Evolutionary conservation across 2,329 filamentous ascomycete genomes (phyloP), one percentile per base, ranked within the genome.

Genomic region (Epichloe uncinata): DNA sequence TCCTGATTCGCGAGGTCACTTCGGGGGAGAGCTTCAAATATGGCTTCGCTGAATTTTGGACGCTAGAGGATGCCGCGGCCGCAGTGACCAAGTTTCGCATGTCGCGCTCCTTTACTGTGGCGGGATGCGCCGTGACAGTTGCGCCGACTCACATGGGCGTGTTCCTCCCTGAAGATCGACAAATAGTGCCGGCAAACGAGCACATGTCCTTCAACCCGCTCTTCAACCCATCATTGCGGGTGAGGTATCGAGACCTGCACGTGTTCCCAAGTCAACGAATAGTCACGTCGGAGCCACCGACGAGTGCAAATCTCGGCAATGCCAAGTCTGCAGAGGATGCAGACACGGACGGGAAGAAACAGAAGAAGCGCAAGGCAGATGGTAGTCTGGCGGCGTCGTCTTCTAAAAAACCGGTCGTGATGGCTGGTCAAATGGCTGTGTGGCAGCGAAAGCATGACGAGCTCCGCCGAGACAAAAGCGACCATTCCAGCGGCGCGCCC

Each of bases 101-200:
- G 35, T 79, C 82, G 30, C 79, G 86, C 11, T 84, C 81, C 46
- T 91, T 91, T 59, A 88, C 83, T 2, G 87, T 93, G 53, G 82
- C 82, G 0, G 87, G 83, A 3, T 83, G 81, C 55, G 78, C 81
- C 0, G 84, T 88, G 15, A 73, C 78, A 9, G 74, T 87, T 22
- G 84, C 78, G 42, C 88, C 85, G 56, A 89, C 90, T 38, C 87
- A 93, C 56, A 79, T 85, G n/a, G 87, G 87, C 5, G 86, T 93
- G 3, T 93, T 94, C 59, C 78, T 90, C 12, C 86, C 85, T 0
- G 82, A 85, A 41, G 73, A 84, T 45, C 77, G 82, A 47, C 73
- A 75, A 7, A 51, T 70, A 1, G 72, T 73, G 5, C 70, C 75
- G 0, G 75, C 75, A 16, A 77, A 73, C n/a, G 74, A 78, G 13